Evolutionary conservation across 129 eudicot genomes (phyloP), one percentile per base, ranked within the genome.

Genomic region (Chrysanthemum seticuspe): DNA sequence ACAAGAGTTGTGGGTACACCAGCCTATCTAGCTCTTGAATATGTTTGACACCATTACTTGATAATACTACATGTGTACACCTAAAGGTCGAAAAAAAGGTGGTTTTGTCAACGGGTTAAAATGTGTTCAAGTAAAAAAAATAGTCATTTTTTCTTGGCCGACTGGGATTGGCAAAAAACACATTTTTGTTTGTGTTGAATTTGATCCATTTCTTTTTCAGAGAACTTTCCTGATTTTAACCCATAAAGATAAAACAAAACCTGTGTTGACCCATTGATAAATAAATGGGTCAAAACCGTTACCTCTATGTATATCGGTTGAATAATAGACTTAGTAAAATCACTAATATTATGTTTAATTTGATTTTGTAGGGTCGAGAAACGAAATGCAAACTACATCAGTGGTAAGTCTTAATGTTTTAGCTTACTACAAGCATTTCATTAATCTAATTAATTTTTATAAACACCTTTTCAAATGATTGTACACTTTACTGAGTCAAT

Each of bases 1-100:
- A 81, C 85, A 21, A 67, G 78, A 64, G 74, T 81, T 29, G 81
- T 81, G 73, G 85, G 85, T 53, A 81, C 85, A 50, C 85, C 81
- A 15, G 85, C 78, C 15, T 81, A 76, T 76, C 78, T 81, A 57
- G 74, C 85, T 71, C 85, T 78, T 13, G 85, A 81, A 78, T 81
- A 76, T 48, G 78, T 69, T 73, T 40, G 21, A 54, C n/a, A 31
- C 19, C 16, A 10, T 34, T 51, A 8, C 62, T 21, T 45, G 11
- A 36, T 62, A 3, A 52, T 53, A 63, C 14, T 53, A 63, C 21
- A 9, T 9, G 0, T 29, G 0, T 13, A 52, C 49, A 49, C 29
- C 18, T 65, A 52, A 5, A 0, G 50, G 36, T 31, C 3, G 36
- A 4, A 31, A 4, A 4, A 31, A 31, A 54, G 50, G 54, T 50